Evolutionary conservation across 2,329 filamentous ascomycete species (phyloP).

Genomic region (Exophiala alcalophila): DNA sequence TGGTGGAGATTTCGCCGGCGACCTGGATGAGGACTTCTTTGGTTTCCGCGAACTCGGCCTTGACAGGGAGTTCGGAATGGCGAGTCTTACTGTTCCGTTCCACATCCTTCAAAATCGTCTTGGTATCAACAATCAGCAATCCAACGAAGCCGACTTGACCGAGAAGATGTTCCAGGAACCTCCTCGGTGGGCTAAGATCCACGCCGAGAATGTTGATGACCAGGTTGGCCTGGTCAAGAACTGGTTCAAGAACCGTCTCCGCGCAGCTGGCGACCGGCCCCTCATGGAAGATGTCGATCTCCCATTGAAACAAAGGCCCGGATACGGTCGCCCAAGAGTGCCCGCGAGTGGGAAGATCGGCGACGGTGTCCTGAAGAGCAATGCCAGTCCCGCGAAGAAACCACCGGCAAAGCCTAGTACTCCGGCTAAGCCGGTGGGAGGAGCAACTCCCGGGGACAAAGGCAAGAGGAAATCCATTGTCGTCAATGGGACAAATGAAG

Average conservation of each 20-base stretch:
- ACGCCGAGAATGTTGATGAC: slow-evolving; percentile 68
- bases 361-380: slow-evolving; percentile 34
- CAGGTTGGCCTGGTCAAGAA: slow-evolving; percentile 86
- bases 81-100: slow-evolving; percentile 84
- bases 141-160: slow-evolving; percentile 12
- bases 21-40: slow-evolving; percentile 98
- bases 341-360: slow-evolving; percentile 48
- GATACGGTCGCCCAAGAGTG: slow-evolving; percentile 42
- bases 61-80: slow-evolving; percentile 83
- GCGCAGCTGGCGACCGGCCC: slow-evolving; percentile 75
- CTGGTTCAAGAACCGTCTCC: slow-evolving; percentile 87
- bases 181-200: slow-evolving; percentile 71
- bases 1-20: slow-evolving; percentile 93
- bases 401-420: slow-evolving; percentile 29
- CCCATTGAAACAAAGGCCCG: slow-evolving; percentile 77
- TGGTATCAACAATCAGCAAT: slow-evolving; percentile 64
- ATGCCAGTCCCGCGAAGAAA: slow-evolving; percentile 43
- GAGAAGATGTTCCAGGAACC: slow-evolving; percentile 60
- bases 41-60: slow-evolving; percentile 94
- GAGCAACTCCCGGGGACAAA: slow-evolving; percentile 23
- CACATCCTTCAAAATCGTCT: slow-evolving; percentile 92
- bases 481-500: slow-evolving; percentile 18
- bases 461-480: slow-evolving; percentile 26
- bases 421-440: slow-evolving; percentile 13
- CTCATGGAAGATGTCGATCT: slow-evolving; percentile 93